Percentiles rank a stretch among this genome's conserved stretches.
These are phyloP conservation scores for Prunus davidiana DNA, from an alignment of 306 rosid genomes.

Conservation along the genomic window DNA sequence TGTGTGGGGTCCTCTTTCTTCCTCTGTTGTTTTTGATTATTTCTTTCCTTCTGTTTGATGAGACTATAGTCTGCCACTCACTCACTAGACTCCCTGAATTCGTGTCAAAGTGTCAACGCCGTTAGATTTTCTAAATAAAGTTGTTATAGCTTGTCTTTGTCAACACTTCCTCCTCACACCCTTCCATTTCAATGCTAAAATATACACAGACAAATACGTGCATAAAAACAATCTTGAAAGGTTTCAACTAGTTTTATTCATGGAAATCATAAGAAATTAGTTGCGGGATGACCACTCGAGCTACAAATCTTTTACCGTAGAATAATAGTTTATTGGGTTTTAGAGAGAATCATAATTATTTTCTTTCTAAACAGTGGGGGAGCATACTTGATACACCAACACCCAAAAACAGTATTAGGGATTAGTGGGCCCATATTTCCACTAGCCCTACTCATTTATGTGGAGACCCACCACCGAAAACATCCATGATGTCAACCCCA, in stretches of 20 bases:
- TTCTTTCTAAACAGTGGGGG: too few species aligned
- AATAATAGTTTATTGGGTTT: not conserved
- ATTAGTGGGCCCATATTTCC: conserved; percentile 11
- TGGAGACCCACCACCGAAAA: conserved; percentile 37
- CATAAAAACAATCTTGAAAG: not conserved
- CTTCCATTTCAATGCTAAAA: not conserved
- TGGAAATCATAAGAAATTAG: too few species aligned
- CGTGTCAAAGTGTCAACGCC: conserved; percentile 62
- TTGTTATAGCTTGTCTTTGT: conserved; percentile 51
- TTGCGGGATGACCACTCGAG: too few species aligned
- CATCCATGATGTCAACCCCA: conserved; percentile 43
- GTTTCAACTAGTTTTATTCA: not conserved
- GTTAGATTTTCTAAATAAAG: conserved; percentile 36
- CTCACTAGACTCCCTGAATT: conserved; percentile 11
- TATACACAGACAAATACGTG: not conserved
- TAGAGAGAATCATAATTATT: not conserved
- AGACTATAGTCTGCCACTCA: conserved; percentile 22
- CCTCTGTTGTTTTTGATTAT: not conserved
- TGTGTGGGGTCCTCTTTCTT: not conserved
- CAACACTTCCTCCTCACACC: conserved; percentile 24
- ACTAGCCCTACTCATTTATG: conserved; percentile 21
- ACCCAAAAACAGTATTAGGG: conserved; percentile 7
- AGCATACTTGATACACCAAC: not conserved
- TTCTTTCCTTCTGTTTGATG: not conserved
- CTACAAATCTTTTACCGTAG: accelerated